phyloP scores from a whole-genome alignment of 2,329 filamentous ascomycete species.

The Orbilia blumenaviensis region DNA sequence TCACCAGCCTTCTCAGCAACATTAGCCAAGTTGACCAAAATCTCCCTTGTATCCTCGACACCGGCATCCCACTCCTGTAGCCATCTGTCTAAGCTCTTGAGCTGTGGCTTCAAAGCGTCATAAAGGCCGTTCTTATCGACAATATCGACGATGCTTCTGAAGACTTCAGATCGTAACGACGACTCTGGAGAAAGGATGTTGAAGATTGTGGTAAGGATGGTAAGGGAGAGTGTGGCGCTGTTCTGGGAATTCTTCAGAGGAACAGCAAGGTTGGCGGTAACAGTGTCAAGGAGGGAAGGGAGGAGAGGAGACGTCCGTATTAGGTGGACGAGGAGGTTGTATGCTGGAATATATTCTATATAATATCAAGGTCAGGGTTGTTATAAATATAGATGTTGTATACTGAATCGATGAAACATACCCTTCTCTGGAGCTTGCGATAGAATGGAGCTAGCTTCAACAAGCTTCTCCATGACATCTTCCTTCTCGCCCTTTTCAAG shows the following conservation, averaged over 20 bases:
- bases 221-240: conserved; percentile 84
- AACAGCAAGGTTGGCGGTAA: conserved; percentile 88
- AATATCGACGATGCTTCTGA: conserved; percentile 86
- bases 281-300: conserved; percentile 82
- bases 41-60: conserved; percentile 81
- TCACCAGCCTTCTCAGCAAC: conserved; percentile 81
- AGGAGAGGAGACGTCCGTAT: conserved; percentile 84
- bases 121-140: conserved; percentile 79
- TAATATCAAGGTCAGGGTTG: conserved; percentile 41
- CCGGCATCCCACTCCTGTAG: conserved; percentile 82
- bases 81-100: conserved; percentile 85
- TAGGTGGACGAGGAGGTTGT: conserved; percentile 96
- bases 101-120: conserved; percentile 81
- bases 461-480: conserved; percentile 87
- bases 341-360: conserved; percentile 87
- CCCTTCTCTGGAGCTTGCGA: conserved; percentile 90
- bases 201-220: conserved; percentile 93
- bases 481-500: conserved; percentile 77
- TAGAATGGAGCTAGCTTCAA: conserved; percentile 78
- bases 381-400: conserved; percentile 1
- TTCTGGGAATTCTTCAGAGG: conserved; percentile 89
- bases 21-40: conserved; percentile 84
- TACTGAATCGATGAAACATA: conserved; percentile 57
- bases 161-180: conserved; percentile 86
- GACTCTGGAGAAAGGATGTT: conserved; percentile 83